A percentile compares a stretch with the other conserved stretches of the same genome.
Evolutionary conservation across 768 basidiomycete species (phyloP).

Genomic region (Kwoniella heveanensis): DNA sequence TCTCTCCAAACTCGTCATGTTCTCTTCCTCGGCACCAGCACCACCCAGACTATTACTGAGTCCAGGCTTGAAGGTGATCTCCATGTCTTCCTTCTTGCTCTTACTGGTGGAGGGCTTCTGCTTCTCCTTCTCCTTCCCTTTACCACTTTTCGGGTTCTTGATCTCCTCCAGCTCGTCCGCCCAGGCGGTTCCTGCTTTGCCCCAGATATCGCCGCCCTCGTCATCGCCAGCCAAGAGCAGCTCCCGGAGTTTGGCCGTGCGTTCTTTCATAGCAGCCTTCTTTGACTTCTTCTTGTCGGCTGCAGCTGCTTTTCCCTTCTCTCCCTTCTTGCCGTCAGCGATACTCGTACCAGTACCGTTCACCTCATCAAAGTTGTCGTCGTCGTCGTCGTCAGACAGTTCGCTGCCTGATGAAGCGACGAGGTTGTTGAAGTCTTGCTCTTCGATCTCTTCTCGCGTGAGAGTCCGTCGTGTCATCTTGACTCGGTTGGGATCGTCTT

Average conservation of each 20-base stretch:
- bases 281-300: conserved; percentile 52
- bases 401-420: conserved; percentile 70
- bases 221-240: conserved; percentile 70
- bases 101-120: too few species aligned
- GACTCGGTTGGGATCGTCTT: conserved; percentile 86
- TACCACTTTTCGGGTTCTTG: conserved; percentile 24
- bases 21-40: conserved; percentile 57
- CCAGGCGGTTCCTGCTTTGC: conserved; percentile 58
- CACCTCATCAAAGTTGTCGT: conserved; percentile 56
- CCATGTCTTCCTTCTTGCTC: conserved; percentile 70
- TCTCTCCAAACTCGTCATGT: conserved; percentile 85
- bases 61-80: conserved; percentile 91
- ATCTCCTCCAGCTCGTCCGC: conserved; percentile 30
- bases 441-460: conserved; percentile 82
- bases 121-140: too few species aligned
- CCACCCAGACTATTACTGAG: conserved; percentile 57
- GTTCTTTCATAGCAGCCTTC: conserved; percentile 58
- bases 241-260: conserved; percentile 73
- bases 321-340: conserved; percentile 29
- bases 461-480: conserved; percentile 76
- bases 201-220: conserved; percentile 75
- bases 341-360: conserved; percentile 18
- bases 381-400: conserved; percentile 57
- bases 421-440: conserved; percentile 82
- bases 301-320: conserved; percentile 4